Base-by-base conservation (phyloP, 352 stramenopile species). In the Aphanomyces stellatus region DNA sequence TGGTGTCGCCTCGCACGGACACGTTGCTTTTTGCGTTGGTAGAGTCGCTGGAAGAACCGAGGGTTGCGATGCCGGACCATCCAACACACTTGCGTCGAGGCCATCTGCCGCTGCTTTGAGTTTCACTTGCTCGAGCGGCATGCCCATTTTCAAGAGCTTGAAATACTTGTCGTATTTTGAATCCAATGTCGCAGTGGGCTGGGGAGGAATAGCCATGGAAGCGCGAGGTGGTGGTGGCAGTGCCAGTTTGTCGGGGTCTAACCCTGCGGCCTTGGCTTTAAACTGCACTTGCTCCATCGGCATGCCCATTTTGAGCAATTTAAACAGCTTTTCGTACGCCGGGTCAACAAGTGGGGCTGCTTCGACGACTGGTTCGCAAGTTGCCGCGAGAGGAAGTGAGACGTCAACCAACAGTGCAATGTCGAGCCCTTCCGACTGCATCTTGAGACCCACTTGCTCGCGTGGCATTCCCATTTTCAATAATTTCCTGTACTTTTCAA, bases 251-350 rank as follows among this genome's bases (percentile, higher is more conserved):
- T 59, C 56, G 1, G 49, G 67, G 74, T 90, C 74, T 0, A 91
- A 62, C 13, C 81, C 85, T 67, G 90, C 84, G 0, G 81, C 74
- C n/a, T 74, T 80, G 15, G 69, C 76, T 66, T 97, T 96, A 72
- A 96, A 79, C 72, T 97, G 82, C 42, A 98, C 79, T 59, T 96
- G 90, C 37, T 87, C 88, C 22, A 90, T 66, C 8, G 82, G 85
- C 81, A 96, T 91, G 6, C 85, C 85, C 81, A 95, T 91, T 46
- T 90, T 89, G 27, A 95, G 46, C 73, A 98, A 88, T 74, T 97
- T 98, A 78, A 98, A 98, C 80, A 97, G 98, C 74, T 97, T 97
- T 49, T 70, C 71, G 69, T 97, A 98, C 53, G 76, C 81, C 17
- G 89, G 88, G 65, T 98, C 79, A 5, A 62, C 17, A 10, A 27